Percentiles rank a stretch among this genome's conserved stretches.
Evolutionary conservation across 2,329 filamentous ascomycete species (phyloP).

Genomic region (Nannizziopsis barbatae): DNA sequence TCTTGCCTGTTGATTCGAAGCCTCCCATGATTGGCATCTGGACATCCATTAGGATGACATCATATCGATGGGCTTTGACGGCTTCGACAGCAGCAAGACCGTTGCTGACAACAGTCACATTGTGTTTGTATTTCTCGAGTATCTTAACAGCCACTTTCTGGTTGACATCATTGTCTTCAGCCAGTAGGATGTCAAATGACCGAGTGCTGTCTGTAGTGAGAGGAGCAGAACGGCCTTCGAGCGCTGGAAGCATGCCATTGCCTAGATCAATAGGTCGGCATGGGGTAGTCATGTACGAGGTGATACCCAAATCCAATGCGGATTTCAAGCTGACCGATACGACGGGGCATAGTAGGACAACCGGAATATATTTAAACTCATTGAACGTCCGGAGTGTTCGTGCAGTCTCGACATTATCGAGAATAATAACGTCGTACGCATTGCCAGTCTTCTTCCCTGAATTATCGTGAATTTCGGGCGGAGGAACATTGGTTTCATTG

Average conservation of each 20-base stretch:
- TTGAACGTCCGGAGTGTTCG: constrained; percentile 72
- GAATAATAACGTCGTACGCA: constrained; percentile 87
- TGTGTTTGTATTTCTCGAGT: constrained; percentile 78
- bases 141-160: constrained; percentile 94
- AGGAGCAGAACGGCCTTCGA: constrained; percentile 86
- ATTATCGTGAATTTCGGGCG: constrained; percentile 43
- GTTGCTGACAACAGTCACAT: constrained; percentile 71
- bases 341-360: constrained; percentile 78
- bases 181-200: constrained; percentile 87
- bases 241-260: constrained; percentile 88
- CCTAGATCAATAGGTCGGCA: constrained; percentile 88
- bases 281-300: constrained; percentile 98
- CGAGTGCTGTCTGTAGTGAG: constrained; percentile 87
- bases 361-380: constrained; percentile 94
- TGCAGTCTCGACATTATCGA: constrained; percentile 89
- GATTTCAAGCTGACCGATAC: constrained; percentile 90
- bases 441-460: constrained; percentile 40
- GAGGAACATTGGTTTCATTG: constrained; percentile 56
- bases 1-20: constrained; percentile 93
- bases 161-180: constrained; percentile 96
- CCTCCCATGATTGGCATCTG: constrained; percentile 99
- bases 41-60: constrained; percentile 97
- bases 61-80: constrained; percentile 85
- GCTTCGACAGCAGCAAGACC: constrained; percentile 85
- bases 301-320: constrained; percentile 86